phyloP scores from a whole-genome alignment of 768 basidiomycete genomes.

The Podaxis carcinomalis region DNA sequence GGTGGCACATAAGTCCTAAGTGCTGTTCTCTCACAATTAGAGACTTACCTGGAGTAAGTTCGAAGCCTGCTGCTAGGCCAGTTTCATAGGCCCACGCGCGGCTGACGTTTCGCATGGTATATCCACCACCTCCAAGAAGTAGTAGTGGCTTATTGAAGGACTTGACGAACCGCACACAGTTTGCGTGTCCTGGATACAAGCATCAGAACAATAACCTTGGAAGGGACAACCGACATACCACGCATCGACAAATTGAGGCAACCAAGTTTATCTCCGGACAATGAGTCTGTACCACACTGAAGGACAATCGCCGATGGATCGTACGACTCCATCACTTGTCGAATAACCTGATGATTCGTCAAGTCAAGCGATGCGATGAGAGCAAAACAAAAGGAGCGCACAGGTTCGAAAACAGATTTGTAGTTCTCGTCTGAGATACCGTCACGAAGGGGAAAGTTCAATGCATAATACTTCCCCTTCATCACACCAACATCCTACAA shows the following conservation, averaged over 20 bases:
- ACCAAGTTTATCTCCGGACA: constrained; percentile 94
- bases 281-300: constrained; percentile 96
- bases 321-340: constrained; percentile 90
- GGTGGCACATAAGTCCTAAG: not conserved
- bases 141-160: constrained; percentile 93
- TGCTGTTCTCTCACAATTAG: not conserved
- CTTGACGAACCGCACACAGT: constrained; percentile 96
- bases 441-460: constrained; percentile 94
- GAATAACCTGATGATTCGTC: constrained; percentile 63
- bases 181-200: constrained; percentile 72
- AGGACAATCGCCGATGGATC: constrained; percentile 93
- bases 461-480: constrained; percentile 90
- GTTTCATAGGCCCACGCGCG: constrained; percentile 98
- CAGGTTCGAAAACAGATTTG: constrained; percentile 92
- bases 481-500: constrained; percentile 84
- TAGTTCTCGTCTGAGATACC: constrained; percentile 96
- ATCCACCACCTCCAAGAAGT: constrained; percentile 94
- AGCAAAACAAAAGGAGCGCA: constrained; percentile 32
- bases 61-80: constrained; percentile 94
- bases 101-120: constrained; percentile 97
- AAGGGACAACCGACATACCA: constrained; percentile 37
- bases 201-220: not conserved
- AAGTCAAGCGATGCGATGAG: not conserved
- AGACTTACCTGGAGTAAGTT: constrained; percentile 74
- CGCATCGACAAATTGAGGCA: constrained; percentile 96